A percentile compares a stretch with the other conserved stretches of the same genome.
Evolutionary conservation across 1,284 basidiomycete genomes (phyloP).

Genomic region (Mycosarcoma mackinlayi): DNA sequence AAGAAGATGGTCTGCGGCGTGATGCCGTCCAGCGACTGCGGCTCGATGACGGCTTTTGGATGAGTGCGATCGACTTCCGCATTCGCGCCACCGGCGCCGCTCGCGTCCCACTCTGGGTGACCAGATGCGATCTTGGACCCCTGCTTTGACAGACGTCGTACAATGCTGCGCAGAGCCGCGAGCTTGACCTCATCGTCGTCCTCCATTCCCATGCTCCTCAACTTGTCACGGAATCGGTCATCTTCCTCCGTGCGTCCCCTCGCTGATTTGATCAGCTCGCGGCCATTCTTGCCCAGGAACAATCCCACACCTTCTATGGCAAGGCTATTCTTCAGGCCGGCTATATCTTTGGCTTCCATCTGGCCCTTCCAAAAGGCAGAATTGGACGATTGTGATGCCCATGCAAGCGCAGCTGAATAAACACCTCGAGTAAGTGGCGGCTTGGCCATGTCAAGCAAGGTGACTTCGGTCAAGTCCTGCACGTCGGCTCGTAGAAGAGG

Average conservation of each 20-base stretch:
- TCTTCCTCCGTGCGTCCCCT: conserved; percentile 73
- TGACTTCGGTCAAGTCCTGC: conserved; percentile 79
- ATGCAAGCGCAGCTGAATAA: conserved; percentile 84
- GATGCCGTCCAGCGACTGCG: conserved; percentile 78
- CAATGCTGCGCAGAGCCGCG: conserved; percentile 85
- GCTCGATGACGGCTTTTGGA: conserved; percentile 72
- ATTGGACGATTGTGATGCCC: conserved; percentile 77
- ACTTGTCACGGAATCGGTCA: conserved; percentile 77
- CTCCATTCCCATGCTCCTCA: conserved; percentile 85
- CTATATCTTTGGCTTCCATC: conserved; percentile 23
- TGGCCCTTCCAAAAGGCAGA: conserved; percentile 57
- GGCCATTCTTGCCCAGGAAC: conserved; percentile 43
- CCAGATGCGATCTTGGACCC: conserved; percentile 28
- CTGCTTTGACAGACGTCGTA: conserved; percentile 70
- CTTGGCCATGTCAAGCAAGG: conserved; percentile 79
- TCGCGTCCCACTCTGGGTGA: conserved; percentile 24
- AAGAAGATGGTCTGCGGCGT: conserved; percentile 95
- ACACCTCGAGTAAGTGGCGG: conserved; percentile 78
- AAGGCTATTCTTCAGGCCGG: conserved; percentile 52
- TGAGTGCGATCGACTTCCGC: conserved; percentile 14
- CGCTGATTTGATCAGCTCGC: conserved; percentile 26
- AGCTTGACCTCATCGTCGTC: conserved; percentile 82
- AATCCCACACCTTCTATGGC: conserved; percentile 53
- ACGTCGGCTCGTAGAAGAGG: conserved; percentile 88
- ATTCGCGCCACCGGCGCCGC: background rate